Evolutionary conservation across 2,329 filamentous ascomycete species (phyloP).

Genomic region (Aspergillus sp.): DNA sequence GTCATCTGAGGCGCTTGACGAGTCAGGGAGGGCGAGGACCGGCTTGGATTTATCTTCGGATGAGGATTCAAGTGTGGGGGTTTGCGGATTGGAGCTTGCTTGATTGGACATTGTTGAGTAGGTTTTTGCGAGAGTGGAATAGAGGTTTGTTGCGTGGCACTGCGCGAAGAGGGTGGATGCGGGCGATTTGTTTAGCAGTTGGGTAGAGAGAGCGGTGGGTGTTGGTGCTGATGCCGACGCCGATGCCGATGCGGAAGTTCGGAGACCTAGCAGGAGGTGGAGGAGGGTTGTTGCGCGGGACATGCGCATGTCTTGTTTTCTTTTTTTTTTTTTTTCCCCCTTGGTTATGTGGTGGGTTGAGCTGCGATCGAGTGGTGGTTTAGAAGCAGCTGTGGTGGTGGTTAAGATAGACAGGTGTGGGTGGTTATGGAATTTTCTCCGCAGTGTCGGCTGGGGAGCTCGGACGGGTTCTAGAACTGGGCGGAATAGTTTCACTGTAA

Average conservation of each 20-base stretch:
- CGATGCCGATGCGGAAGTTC: background rate
- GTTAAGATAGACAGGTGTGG: background rate
- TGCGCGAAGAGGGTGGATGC: conserved; percentile 14
- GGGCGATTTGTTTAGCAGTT: background rate
- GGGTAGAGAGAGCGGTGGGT: background rate
- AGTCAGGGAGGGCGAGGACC: conserved; percentile 72
- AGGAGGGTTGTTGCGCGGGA: conserved; percentile 29
- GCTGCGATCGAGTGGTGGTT: background rate
- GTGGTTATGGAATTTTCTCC: conserved; percentile 9
- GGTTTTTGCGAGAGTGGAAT: conserved; percentile 16
- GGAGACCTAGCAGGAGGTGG: conserved; percentile 18
- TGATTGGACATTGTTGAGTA: conserved; percentile 24
- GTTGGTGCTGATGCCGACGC: background rate
- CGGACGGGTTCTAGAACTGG: background rate
- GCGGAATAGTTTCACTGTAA: background rate
- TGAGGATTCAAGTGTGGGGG: conserved; percentile 13
- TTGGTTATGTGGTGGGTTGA: background rate
- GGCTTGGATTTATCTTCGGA: conserved; percentile 7
- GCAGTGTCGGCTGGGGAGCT: background rate
- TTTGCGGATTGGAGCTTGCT: conserved; percentile 8
- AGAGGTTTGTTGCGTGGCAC: conserved; percentile 26
- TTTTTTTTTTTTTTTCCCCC: background rate
- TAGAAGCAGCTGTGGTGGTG: background rate
- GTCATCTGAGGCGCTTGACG: conserved; percentile 65
- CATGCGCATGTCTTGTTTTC: conserved; percentile 26